Evolutionary conservation across 2,329 filamentous ascomycete genomes (phyloP).

Genomic region (Exophiala sp.): DNA sequence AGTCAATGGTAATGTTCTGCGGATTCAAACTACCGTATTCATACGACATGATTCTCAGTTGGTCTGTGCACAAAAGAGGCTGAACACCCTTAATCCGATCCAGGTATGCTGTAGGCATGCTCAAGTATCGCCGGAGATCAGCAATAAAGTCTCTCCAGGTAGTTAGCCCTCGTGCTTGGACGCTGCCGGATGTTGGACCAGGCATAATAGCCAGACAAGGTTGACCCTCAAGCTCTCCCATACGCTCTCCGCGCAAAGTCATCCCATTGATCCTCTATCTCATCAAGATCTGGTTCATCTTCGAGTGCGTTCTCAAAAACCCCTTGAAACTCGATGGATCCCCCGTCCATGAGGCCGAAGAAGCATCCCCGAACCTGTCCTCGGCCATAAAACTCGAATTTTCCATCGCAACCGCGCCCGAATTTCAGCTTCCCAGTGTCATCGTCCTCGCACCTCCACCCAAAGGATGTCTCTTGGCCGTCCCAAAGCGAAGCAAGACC

Average conservation of each 20-base stretch:
- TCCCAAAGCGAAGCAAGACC: neutral
- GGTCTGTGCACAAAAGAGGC: too few species aligned
- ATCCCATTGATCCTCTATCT: constrained; percentile 14
- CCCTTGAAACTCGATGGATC: constrained; percentile 15
- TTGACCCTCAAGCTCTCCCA: constrained; percentile 5
- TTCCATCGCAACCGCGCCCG: constrained; percentile 19
- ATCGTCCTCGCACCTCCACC: constrained; percentile 13
- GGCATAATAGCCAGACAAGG: too few species aligned
- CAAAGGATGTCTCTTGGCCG: constrained; percentile 6
- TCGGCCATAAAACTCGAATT: constrained; percentile 15
- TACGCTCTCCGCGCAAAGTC: constrained; percentile 19
- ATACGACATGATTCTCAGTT: too few species aligned
- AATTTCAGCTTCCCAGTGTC: constrained; percentile 11
- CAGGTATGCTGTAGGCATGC: too few species aligned
- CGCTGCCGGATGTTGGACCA: too few species aligned
- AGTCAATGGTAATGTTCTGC: too few species aligned
- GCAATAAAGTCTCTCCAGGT: too few species aligned
- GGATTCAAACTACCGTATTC: too few species aligned
- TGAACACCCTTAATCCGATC: too few species aligned
- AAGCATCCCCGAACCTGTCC: constrained; percentile 14
- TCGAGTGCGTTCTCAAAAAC: constrained; percentile 1
- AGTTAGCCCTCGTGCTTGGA: too few species aligned
- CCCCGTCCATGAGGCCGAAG: constrained; percentile 9
- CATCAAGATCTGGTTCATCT: constrained; percentile 2
- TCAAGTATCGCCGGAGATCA: too few species aligned